Evolutionary conservation across 2,329 filamentous ascomycete species (phyloP).

Genomic region (Knufia petricola): DNA sequence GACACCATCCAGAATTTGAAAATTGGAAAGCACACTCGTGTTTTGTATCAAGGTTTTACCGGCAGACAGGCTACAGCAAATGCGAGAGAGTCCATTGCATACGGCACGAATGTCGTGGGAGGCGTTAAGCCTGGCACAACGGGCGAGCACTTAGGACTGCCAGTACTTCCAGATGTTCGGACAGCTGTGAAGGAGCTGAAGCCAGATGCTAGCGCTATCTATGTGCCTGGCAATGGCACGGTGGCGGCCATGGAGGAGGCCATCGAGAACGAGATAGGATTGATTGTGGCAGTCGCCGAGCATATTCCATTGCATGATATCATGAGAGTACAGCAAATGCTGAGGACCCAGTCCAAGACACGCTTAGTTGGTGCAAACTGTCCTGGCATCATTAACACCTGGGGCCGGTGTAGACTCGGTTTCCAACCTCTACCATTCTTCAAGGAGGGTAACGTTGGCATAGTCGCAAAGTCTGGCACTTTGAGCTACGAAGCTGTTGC

Average conservation of each 20-base stretch:
- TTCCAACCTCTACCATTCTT: constrained; percentile 71
- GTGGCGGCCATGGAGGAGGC: constrained; percentile 67
- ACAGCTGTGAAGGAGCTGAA: constrained; percentile 60
- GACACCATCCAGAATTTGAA: constrained; percentile 57
- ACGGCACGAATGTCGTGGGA: constrained; percentile 71
- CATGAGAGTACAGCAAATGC: constrained; percentile 60
- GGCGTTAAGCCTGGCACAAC: constrained; percentile 63
- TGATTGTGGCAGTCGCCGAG: constrained; percentile 70
- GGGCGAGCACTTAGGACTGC: constrained; percentile 62
- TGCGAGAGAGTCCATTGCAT: constrained; percentile 64
- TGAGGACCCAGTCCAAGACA: constrained; percentile 61
- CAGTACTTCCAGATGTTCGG: constrained; percentile 59
- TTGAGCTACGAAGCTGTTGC: constrained; percentile 72
- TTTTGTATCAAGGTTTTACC: constrained; percentile 64
- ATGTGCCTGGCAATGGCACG: constrained; percentile 67
- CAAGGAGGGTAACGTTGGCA: constrained; percentile 57
- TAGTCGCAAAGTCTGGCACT: constrained; percentile 72
- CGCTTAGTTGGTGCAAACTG: constrained; percentile 72
- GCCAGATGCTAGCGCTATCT: constrained; percentile 70
- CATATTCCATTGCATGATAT: constrained; percentile 72
- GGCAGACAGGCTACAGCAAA: constrained; percentile 61
- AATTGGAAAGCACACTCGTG: constrained; percentile 56
- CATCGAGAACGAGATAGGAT: constrained; percentile 66
- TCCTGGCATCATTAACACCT: constrained; percentile 67
- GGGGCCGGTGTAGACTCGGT: constrained; percentile 60